Percentiles rank a stretch among this genome's conserved stretches.
Conservation (phyloP, 306 rosid species). For the Abrus pulchellus region DNA sequence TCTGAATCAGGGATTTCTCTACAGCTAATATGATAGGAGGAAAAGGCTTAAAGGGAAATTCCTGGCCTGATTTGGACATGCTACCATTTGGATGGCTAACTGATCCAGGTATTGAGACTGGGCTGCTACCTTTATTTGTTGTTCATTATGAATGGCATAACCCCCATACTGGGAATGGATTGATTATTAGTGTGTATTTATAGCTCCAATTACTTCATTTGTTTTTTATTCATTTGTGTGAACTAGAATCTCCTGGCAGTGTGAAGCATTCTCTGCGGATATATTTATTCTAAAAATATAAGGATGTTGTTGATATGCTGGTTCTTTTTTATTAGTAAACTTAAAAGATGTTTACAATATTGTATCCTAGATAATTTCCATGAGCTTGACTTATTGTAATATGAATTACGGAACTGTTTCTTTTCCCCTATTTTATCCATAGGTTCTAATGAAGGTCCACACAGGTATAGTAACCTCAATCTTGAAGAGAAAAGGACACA, state of each 20-base stretch:
- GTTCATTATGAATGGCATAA: constrained; percentile 27
- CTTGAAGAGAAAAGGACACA: constrained; percentile 81
- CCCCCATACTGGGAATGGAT: constrained; percentile 21
- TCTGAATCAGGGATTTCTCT: constrained; percentile 74
- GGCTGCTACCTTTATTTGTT: neutral
- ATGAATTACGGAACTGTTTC: constrained; percentile 23
- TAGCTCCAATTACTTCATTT: constrained; percentile 7
- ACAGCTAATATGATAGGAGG: constrained; percentile 80
- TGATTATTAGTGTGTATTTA: constrained; percentile 20
- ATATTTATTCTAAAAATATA: neutral
- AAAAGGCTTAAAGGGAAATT: constrained; percentile 77
- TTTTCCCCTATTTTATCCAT: constrained; percentile 21
- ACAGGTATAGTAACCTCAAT: constrained; percentile 64
- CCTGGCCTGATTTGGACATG: constrained; percentile 99
- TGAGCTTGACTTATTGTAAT: constrained; percentile 44
- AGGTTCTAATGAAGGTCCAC: constrained; percentile 92
- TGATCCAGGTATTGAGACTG: constrained; percentile 66
- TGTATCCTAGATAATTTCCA: constrained; percentile 11
- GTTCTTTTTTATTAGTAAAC: constrained; percentile 14
- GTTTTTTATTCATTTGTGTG: neutral
- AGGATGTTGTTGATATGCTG: neutral
- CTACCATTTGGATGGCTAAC: constrained; percentile 97
- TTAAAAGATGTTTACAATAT: constrained; percentile 24
- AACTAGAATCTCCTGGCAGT: neutral
- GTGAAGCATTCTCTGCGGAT: constrained; percentile 1